These are phyloP conservation scores for Maudiozyma humilis DNA, from an alignment of 1,139 yeast genomes.

Conservation along the genomic window DNA sequence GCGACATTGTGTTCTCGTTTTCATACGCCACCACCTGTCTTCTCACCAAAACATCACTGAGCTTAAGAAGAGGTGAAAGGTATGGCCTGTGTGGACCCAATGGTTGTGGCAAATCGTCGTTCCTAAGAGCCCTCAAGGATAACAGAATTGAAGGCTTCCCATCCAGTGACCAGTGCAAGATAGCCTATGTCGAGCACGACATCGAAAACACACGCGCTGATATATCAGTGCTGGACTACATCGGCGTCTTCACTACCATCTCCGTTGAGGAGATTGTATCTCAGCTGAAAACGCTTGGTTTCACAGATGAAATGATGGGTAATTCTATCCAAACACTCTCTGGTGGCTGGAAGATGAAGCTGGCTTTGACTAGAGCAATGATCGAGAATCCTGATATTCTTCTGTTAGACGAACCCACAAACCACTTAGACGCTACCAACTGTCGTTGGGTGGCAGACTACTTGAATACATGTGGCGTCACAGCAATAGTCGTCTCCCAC, in stretches of 20 bases:
- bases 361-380: conserved; percentile 98
- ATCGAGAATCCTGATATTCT: conserved; percentile 96
- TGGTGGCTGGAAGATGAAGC: conserved; percentile 99
- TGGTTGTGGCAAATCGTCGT: conserved; percentile 99
- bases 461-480: conserved; percentile 95
- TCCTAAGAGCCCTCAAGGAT: conserved; percentile 99
- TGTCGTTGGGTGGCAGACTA: conserved; percentile 99
- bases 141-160: conserved; percentile 99
- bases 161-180: conserved; percentile 94
- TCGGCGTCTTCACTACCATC: conserved; percentile 77
- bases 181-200: conserved; percentile 98
- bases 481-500: conserved; percentile 97
- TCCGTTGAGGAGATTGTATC: conserved; percentile 58
- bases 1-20: conserved; percentile 99
- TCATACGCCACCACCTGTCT: conserved; percentile 99
- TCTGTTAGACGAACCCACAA: conserved; percentile 98
- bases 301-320: conserved; percentile 80
- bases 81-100: conserved; percentile 99
- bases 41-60: conserved; percentile 97
- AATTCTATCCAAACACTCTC: conserved; percentile 94
- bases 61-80: conserved; percentile 98
- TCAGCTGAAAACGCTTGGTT: conserved; percentile 79
- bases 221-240: conserved; percentile 85
- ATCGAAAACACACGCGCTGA: conserved; percentile 97
- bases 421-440: conserved; percentile 99